These are phyloP conservation scores for Coleophoma eucalyptorum DNA, from an alignment of 2,329 filamentous ascomycete species.

Conservation along the genomic window DNA sequence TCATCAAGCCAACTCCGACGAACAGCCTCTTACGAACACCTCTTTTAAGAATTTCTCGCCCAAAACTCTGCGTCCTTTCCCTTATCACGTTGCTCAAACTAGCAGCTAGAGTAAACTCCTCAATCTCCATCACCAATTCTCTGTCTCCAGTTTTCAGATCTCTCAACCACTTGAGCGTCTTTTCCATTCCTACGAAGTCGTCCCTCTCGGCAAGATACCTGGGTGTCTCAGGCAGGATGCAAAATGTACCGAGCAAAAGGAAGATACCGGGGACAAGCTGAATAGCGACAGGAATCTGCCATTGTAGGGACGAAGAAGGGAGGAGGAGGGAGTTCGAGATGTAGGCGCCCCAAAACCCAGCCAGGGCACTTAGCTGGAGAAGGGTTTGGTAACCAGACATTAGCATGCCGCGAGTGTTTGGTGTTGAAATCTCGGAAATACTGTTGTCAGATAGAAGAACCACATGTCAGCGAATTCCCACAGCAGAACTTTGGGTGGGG, in stretches of 20 bases:
- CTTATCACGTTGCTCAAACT: not conserved
- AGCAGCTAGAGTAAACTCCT: not conserved
- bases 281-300: not conserved
- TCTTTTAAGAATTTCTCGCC: not conserved
- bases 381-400: not conserved
- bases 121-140: conserved; percentile 2
- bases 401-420: not conserved
- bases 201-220: not conserved
- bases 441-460: not conserved
- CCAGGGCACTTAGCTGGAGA: not conserved
- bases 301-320: not conserved
- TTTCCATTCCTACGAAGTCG: not conserved
- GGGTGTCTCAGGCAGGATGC: not conserved
- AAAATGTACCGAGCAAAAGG: not conserved
- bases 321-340: not conserved
- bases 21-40: conserved; percentile 59
- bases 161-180: not conserved
- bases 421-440: not conserved
- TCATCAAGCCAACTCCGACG: conserved; percentile 11
- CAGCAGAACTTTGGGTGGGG: too few relatives aligned
- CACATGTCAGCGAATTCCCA: not conserved
- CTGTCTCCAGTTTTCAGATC: not conserved
- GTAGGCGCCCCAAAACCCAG: not conserved
- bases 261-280: not conserved
- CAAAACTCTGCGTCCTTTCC: not conserved